These are phyloP conservation scores for Aspergillaceae sp. DNA, from an alignment of 2,329 filamentous ascomycete genomes.

Conservation along the genomic window DNA sequence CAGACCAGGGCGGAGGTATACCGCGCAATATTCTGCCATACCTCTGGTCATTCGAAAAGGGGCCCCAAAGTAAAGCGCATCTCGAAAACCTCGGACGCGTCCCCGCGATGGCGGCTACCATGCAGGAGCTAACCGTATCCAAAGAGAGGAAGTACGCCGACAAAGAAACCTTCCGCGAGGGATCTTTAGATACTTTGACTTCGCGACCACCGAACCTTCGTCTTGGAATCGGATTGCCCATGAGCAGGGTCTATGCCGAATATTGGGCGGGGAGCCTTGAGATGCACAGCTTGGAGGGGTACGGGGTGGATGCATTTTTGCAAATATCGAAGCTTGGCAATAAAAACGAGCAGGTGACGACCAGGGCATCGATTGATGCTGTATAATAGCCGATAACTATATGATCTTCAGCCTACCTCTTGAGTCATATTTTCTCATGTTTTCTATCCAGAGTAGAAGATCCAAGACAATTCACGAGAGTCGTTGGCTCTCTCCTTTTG, in stretches of 20 bases:
- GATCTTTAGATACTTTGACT: conserved; percentile 70
- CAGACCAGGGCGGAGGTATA: conserved; percentile 89
- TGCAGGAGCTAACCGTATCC: conserved; percentile 66
- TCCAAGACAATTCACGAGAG: too few species aligned
- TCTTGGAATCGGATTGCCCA: conserved; percentile 84
- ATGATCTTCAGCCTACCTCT: too few species aligned
- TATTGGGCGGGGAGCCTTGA: conserved; percentile 95
- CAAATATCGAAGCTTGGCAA: conserved; percentile 96
- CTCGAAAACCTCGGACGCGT: conserved; percentile 81
- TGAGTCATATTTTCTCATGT: too few species aligned
- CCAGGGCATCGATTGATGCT: conserved; percentile 67
- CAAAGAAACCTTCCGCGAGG: conserved; percentile 40
- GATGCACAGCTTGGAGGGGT: conserved; percentile 86
- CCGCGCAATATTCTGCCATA: conserved; percentile 76
- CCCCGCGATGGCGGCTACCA: conserved; percentile 83
- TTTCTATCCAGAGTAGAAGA: too few species aligned
- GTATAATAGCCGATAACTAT: conserved; percentile 40
- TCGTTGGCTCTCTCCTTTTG: too few species aligned
- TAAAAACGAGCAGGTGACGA: conserved; percentile 89
- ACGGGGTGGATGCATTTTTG: conserved; percentile 90
- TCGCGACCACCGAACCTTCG: conserved; percentile 77
- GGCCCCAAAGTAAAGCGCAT: conserved; percentile 65
- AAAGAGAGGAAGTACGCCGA: conserved; percentile 24
- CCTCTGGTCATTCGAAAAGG: conserved; percentile 95
- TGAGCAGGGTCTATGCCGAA: conserved; percentile 91